Conservation (phyloP, 2,329 filamentous ascomycete genomes). For the Sporothrix variecibatus region DNA sequence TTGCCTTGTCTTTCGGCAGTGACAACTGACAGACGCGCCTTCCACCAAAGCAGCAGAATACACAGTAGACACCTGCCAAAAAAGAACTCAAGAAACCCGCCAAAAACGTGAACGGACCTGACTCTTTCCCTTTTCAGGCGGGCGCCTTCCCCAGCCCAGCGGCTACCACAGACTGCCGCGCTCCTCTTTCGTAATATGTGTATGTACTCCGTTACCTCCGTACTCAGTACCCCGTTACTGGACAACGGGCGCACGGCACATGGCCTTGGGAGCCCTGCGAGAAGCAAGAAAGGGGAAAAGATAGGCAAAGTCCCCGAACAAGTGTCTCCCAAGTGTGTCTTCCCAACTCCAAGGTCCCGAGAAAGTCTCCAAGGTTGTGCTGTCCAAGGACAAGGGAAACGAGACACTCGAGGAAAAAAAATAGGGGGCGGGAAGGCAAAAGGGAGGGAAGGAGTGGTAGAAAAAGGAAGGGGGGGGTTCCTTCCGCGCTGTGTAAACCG, state of each 20-base stretch:
- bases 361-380: neutral
- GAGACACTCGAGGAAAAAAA: neutral
- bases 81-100: neutral
- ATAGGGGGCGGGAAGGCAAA: neutral
- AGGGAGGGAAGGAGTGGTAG: neutral
- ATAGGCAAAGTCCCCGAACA: neutral
- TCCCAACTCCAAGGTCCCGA: neutral
- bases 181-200: neutral
- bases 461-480: neutral
- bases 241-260: constrained; percentile 1
- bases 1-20: neutral
- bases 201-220: neutral
- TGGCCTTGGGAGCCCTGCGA: constrained; percentile 9
- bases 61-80: neutral
- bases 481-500: neutral
- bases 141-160: neutral
- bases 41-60: neutral
- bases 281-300: constrained; percentile 11
- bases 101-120: constrained; percentile 1
- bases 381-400: constrained; percentile 3
- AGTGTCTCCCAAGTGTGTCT: neutral
- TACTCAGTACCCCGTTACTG: neutral
- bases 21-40: neutral
- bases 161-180: neutral
- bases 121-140: constrained; percentile 19